phyloP scores from a whole-genome alignment of 768 basidiomycete genomes.

The Rhizopogon roseolus region DNA sequence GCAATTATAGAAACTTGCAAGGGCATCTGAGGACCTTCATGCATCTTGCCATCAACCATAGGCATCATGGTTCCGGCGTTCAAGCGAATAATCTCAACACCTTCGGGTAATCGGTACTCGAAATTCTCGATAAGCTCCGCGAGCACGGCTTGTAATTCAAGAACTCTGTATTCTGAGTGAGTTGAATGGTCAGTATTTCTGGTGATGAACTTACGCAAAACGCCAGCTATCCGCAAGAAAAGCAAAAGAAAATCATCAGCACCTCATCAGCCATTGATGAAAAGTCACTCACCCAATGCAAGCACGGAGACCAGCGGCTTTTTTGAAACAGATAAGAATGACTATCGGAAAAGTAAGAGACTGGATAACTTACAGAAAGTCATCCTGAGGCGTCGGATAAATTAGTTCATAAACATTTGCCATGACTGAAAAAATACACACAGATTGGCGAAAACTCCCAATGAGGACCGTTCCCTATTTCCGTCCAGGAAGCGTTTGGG shows the following conservation, averaged over 20 bases:
- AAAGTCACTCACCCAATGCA: conserved; percentile 7
- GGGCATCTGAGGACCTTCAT: conserved; percentile 29
- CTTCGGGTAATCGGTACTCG: conserved; percentile 27
- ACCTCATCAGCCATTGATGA: not conserved
- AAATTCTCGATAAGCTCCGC: conserved; percentile 32
- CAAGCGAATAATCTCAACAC: conserved; percentile 24
- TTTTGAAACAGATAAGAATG: not conserved
- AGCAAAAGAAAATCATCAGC: not conserved
- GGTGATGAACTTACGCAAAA: conserved; percentile 6
- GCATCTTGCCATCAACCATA: conserved; percentile 24
- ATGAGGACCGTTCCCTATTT: not conserved
- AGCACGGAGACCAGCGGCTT: conserved; percentile 7
- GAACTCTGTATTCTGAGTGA: conserved; percentile 13
- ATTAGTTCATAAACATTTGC: not conserved
- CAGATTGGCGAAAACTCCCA: conserved; percentile 10
- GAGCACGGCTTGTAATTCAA: conserved; percentile 31
- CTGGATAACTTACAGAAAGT: conserved; percentile 6
- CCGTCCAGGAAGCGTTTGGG: conserved; percentile 12
- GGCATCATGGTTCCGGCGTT: conserved; percentile 29
- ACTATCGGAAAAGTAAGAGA: not conserved
- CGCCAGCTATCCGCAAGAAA: conserved; percentile 5
- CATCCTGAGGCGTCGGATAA: conserved; percentile 1
- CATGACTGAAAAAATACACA: conserved; percentile 1
- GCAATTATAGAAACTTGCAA: conserved; percentile 19
- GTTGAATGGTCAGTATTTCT: not conserved